Evolutionary conservation across 768 basidiomycete species (phyloP), one percentile per base, ranked within the genome.

Genomic region (Cyclocybe aegerita): DNA sequence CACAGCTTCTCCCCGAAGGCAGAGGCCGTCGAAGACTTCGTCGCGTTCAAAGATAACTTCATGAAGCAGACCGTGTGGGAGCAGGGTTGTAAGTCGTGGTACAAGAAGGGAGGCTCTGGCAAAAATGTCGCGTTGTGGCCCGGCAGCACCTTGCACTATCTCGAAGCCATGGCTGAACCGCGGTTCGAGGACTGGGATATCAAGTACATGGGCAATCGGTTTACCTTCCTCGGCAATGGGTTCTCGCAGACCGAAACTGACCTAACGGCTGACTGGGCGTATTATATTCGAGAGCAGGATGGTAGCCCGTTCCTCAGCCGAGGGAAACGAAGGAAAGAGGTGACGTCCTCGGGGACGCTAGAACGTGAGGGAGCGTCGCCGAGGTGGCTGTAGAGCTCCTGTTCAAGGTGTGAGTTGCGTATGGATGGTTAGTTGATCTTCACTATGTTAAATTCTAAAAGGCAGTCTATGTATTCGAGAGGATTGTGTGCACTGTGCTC

Each of bases 181-280:
- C 61, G 69, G 6, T 72, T 65, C 44, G 70, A 70, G 8, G 67
- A 70, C 41, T 72, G 70, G 69, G 58, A 66, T 32, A 60, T 72
- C 49, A 62, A 53, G 34, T 70, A 70, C 42, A 54, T 50, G 10
- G 69, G 67, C 2, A 72, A 70, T 39, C 60, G 67, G n/a, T 70
- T 70, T 51, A 56, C 65, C 4, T 70, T 58, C 56, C 53, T 72
- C 3, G 70, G 69, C 8, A 70, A 68, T 46, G 69, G 69, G 2
- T 66, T 53, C 44, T 70, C 70, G 23, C 68, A 65, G 43, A 64
- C 65, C 1, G 70, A 72, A 50, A 31, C 51, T 15, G 69, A 70
- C 34, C 32, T 31, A 14, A 67, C 64, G 4, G 65, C 68, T 2
- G 68, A 71, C 38, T 66, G 61, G 64, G 58, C 67, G 4, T 70